Evolutionary conservation across 805 yeast genomes (phyloP).

Genomic region (Suhomyces kilbournensis): DNA sequence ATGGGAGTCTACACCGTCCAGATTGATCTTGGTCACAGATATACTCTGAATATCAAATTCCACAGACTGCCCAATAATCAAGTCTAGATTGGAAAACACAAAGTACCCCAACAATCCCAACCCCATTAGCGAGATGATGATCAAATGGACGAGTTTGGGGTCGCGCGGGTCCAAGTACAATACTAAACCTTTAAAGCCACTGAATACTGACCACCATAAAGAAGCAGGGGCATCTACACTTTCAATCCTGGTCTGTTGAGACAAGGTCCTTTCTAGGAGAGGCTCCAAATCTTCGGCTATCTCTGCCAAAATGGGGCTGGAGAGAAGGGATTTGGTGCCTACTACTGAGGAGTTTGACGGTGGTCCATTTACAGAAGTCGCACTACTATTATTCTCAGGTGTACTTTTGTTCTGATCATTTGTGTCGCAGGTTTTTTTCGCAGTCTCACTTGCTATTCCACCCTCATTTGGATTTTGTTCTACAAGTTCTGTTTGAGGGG

Average conservation of each 20-base stretch:
- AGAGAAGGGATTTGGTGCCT: neutral
- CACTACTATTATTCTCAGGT: neutral
- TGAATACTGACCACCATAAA: neutral
- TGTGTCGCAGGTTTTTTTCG: too few species aligned
- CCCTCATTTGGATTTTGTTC: neutral
- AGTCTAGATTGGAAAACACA: constrained; percentile 9
- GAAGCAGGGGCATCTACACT: neutral
- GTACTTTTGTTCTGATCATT: neutral
- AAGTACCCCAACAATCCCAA: constrained; percentile 3
- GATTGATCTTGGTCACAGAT: constrained; percentile 19
- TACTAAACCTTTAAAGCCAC: neutral
- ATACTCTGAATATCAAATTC: constrained; percentile 21
- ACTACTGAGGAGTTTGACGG: neutral
- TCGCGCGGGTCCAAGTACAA: constrained; percentile 5
- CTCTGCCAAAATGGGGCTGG: neutral
- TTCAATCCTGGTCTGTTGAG: neutral
- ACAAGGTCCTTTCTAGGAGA: neutral
- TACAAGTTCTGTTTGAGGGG: neutral
- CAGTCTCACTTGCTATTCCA: too few species aligned
- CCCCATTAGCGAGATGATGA: constrained; percentile 5
- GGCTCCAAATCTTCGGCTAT: constrained; percentile 1
- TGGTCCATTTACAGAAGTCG: too few species aligned
- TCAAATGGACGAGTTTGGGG: constrained; percentile 4
- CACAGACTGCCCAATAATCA: constrained; percentile 18
- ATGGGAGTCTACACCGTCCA: constrained; percentile 27